Evolutionary conservation across 495 filamentous ascomycete species (phyloP).

Genomic region (Talaromyces ruber): DNA sequence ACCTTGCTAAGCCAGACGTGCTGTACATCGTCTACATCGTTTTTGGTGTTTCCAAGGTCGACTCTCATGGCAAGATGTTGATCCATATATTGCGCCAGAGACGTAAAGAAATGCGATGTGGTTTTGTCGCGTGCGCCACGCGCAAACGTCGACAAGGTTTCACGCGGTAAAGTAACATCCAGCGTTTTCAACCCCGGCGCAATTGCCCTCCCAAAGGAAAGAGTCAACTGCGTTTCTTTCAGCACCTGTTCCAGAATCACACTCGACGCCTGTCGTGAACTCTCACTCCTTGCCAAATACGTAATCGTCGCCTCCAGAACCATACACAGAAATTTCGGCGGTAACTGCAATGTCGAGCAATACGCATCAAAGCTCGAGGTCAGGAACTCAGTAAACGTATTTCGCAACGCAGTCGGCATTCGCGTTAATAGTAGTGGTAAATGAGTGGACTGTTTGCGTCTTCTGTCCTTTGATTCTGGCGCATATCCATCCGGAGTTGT

Average conservation of each 20-base stretch:
- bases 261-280: not conserved
- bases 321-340: conserved; percentile 29
- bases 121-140: conserved; percentile 6
- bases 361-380: conserved; percentile 44
- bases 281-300: conserved; percentile 6
- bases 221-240: conserved; percentile 31
- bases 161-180: conserved; percentile 34
- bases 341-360: conserved; percentile 30
- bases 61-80: conserved; percentile 43
- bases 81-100: conserved; percentile 34
- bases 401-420: conserved; percentile 41
- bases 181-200: conserved; percentile 37
- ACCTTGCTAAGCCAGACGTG: conserved; percentile 40
- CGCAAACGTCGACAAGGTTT: conserved; percentile 22
- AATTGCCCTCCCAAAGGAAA: conserved; percentile 28
- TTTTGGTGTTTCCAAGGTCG: conserved; percentile 17
- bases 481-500: conserved; percentile 12
- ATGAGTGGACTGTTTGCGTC: conserved; percentile 26
- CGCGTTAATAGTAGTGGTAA: conserved; percentile 46
- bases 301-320: conserved; percentile 23
- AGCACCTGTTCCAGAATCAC: conserved; percentile 21
- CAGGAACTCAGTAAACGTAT: conserved; percentile 40
- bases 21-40: conserved; percentile 10
- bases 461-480: not conserved
- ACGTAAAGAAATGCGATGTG: conserved; percentile 27